These are phyloP conservation scores for Sorghum bicolor DNA, from an alignment of 176 grass and related monocot genomes.

Conservation along the genomic window DNA sequence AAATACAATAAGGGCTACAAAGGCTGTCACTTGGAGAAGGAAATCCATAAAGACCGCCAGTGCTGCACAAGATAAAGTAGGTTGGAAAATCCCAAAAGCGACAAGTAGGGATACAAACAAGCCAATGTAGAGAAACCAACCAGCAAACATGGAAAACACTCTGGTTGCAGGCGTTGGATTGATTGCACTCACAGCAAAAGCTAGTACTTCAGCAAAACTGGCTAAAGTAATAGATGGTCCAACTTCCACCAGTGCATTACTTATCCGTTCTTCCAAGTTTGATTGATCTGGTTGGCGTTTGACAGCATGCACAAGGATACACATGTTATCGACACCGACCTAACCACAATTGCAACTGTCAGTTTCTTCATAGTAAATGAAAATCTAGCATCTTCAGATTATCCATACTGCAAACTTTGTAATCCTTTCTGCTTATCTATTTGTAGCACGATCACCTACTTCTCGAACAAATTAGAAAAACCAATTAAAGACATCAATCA, in stretches of 20 bases:
- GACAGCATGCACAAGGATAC: conserved; percentile 94
- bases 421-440: background rate
- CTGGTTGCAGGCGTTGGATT: conserved; percentile 94
- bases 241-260: conserved; percentile 83
- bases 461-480: conserved; percentile 20
- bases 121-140: conserved; percentile 49
- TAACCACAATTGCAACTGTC: conserved; percentile 32
- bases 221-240: conserved; percentile 97
- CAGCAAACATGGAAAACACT: conserved; percentile 99
- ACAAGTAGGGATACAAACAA: conserved; percentile 26
- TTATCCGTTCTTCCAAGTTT: conserved; percentile 71
- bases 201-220: conserved; percentile 86
- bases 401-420: background rate
- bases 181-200: conserved; percentile 87
- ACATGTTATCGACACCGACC: conserved; percentile 99
- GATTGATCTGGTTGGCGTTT: conserved; percentile 70
- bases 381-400: background rate
- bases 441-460: conserved; percentile 4
- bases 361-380: conserved; percentile 24
- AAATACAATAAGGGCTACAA: conserved; percentile 87
- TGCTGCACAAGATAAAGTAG: conserved; percentile 62
- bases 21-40: conserved; percentile 91
- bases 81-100: conserved; percentile 28
- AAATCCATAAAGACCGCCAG: conserved; percentile 96
- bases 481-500: conserved; percentile 29